These are phyloP conservation scores for Colletotrichum lini DNA, from an alignment of 2,329 filamentous ascomycete species.

Conservation along the genomic window DNA sequence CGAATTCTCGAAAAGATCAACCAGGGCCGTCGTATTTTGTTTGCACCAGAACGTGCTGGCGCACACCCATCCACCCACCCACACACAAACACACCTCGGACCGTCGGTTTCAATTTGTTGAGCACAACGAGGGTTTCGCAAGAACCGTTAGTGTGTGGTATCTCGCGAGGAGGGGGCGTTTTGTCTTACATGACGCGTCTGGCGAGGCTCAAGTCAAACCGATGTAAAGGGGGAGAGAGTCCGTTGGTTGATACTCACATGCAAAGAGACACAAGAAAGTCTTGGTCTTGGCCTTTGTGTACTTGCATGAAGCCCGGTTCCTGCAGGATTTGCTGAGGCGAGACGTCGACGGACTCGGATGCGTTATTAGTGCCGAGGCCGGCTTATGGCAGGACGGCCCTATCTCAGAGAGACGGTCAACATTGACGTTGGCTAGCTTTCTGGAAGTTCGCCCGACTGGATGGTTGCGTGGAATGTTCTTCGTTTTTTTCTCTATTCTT, in stretches of 20 bases:
- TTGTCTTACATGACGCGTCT: conserved; percentile 25
- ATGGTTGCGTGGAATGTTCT: background rate
- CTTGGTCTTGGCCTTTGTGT: background rate
- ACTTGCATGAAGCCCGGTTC: conserved; percentile 38
- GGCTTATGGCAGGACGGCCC: too few relatives aligned
- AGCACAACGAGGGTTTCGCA: conserved; percentile 3
- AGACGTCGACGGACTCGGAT: conserved; percentile 13
- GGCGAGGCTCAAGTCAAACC: conserved; percentile 25
- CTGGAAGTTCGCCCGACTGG: conserved; percentile 1
- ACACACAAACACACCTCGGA: too few relatives aligned
- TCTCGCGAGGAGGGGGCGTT: background rate
- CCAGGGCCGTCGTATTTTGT: background rate
- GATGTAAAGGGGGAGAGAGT: conserved; percentile 19
- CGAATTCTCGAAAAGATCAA: background rate
- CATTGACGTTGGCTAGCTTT: conserved; percentile 10
- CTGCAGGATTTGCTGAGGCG: conserved; percentile 35
- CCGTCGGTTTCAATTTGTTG: conserved; percentile 13
- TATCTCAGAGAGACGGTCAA: conserved; percentile 7
- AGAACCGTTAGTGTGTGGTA: conserved; percentile 7
- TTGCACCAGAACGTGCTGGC: background rate
- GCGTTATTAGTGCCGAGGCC: conserved; percentile 24
- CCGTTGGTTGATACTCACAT: background rate
- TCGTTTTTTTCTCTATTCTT: background rate
- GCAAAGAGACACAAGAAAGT: background rate
- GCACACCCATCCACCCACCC: too few relatives aligned